Evolutionary conservation across 2,329 filamentous ascomycete genomes (phyloP).

Genomic region (Triangularia setosa): DNA sequence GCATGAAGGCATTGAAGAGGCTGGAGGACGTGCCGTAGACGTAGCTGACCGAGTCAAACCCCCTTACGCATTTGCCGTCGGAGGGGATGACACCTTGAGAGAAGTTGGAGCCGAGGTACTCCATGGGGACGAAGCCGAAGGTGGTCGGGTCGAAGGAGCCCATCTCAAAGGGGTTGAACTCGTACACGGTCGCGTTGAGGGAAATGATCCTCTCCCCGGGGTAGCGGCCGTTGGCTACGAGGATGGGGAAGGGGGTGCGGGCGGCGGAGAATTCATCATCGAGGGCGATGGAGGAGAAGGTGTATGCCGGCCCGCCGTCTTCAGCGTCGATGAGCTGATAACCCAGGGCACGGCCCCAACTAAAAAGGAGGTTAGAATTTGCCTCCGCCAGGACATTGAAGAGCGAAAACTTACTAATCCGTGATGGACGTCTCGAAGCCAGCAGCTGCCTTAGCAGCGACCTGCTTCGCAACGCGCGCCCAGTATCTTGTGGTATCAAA

Average conservation of each 20-base stretch:
- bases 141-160: conserved; percentile 60
- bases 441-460: conserved; percentile 57
- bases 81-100: conserved; percentile 50
- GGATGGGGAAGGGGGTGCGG: conserved; percentile 45
- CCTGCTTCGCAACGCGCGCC: conserved; percentile 52
- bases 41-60: conserved; percentile 79
- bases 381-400: background rate
- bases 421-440: conserved; percentile 70
- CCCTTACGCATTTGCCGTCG: conserved; percentile 62
- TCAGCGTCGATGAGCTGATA: conserved; percentile 78
- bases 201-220: conserved; percentile 42
- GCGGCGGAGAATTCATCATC: conserved; percentile 40
- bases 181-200: conserved; percentile 59
- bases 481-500: conserved; percentile 50
- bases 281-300: conserved; percentile 67
- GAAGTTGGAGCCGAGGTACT: conserved; percentile 59
- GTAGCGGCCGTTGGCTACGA: conserved; percentile 46
- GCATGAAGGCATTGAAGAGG: conserved; percentile 75
- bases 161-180: conserved; percentile 64
- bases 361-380: background rate
- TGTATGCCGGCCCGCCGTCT: conserved; percentile 71
- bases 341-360: conserved; percentile 78
- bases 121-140: conserved; percentile 55
- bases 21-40: conserved; percentile 83
- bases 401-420: conserved; percentile 53